These are phyloP conservation scores for Rhinocladiella mackenziei DNA, from an alignment of 2,329 filamentous ascomycete genomes.

Conservation along the genomic window DNA sequence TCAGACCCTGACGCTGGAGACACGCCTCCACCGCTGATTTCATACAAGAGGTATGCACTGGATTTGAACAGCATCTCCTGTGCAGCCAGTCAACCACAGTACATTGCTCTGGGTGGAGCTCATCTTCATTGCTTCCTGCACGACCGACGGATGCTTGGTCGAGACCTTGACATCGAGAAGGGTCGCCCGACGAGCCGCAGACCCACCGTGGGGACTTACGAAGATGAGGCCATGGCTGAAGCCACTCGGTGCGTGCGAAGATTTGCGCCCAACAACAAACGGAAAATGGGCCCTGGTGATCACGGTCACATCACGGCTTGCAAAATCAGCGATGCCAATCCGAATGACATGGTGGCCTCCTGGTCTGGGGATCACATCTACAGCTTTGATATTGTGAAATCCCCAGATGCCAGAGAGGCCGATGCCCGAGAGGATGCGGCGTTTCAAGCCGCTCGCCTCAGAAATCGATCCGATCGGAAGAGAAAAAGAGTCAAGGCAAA, in stretches of 20 bases:
- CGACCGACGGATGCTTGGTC: constrained; percentile 63
- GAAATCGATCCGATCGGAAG: constrained; percentile 47
- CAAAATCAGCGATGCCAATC: constrained; percentile 66
- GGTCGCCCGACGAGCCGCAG: constrained; percentile 44
- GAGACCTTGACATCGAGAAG: constrained; percentile 53
- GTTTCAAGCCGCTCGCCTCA: constrained; percentile 33
- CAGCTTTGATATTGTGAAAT: constrained; percentile 60
- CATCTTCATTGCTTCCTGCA: constrained; percentile 67
- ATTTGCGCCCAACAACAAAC: constrained; percentile 60
- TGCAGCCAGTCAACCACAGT: constrained; percentile 63
- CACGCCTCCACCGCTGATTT: constrained; percentile 61
- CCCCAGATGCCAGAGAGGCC: constrained; percentile 51
- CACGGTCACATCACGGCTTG: constrained; percentile 65
- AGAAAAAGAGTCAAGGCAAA: constrained; percentile 53
- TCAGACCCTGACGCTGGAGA: constrained; percentile 46
- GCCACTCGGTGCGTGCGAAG: constrained; percentile 64
- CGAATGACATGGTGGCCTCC: constrained; percentile 64
- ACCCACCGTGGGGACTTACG: constrained; percentile 42
- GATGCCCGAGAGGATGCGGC: constrained; percentile 32
- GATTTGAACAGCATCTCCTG: constrained; percentile 67
- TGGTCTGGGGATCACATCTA: constrained; percentile 66
- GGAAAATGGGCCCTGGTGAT: constrained; percentile 50
- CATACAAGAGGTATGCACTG: constrained; percentile 59
- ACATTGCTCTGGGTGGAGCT: constrained; percentile 65
- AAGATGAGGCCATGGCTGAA: constrained; percentile 54